Evolutionary conservation across 2,329 filamentous ascomycete species (phyloP), one percentile per base, ranked within the genome.

Genomic region (Nemania sp.): DNA sequence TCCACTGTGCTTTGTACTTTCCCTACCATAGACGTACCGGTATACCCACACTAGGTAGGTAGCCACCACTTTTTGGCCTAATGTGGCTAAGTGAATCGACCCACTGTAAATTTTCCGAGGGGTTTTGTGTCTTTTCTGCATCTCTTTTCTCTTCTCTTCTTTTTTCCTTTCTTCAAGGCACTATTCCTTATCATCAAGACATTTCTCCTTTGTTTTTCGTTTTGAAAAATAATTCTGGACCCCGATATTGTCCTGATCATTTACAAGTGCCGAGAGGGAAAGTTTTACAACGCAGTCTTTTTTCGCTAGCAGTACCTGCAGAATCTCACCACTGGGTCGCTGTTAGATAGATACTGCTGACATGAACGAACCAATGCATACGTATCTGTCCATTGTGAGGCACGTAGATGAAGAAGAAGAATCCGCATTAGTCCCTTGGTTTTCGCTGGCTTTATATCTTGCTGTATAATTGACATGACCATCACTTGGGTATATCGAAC

Each of bases 301-400:
- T 94, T 97, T 94, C 94, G 94, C 94, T 98, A 98, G 92, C 94
- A 89, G 92, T 91, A 91, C 92, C 93, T 94, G 92, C 88, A 78
- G 83, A 82, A 73, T 74, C 63, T 74, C 32, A 54, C 82, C 80
- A 89, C 93, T 92, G 91, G 92, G 87, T 88, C 62, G 90, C 91
- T 87, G 93, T 95, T 97, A 97, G 94, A 97, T 97, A 97, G 94
- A 88, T 89, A 89, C 90, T 93, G 93, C 91, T 86, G 81, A 97
- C 93, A 97, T 52, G 27, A 27, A 11, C 18, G 18, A 15, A 4
- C 38, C 11, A 15, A 13, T 41, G 38, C 38, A 15, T 41, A 41
- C 11, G 32, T 11, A 5, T 35, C 5, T 35, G 32, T n/a, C n/a
- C n/a, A 35, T 41, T 15, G 38, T 41, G 38, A 41, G 38, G 18